Evolutionary conservation across 2,329 filamentous ascomycete genomes (phyloP), one percentile per base, ranked within the genome.

Genomic region (Neofusicoccum parvum): DNA sequence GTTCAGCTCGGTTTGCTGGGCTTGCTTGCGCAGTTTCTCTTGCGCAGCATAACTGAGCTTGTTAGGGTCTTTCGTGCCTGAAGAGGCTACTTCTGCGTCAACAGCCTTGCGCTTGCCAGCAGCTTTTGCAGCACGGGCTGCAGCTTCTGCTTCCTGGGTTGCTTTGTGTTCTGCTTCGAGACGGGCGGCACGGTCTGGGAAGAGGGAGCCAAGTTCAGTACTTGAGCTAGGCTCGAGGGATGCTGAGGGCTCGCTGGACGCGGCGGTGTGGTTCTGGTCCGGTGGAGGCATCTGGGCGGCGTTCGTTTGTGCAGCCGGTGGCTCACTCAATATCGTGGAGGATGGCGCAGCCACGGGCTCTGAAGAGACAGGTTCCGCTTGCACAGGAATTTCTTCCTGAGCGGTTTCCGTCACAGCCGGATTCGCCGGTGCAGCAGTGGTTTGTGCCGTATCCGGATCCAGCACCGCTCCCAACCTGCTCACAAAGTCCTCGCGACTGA

Each of bases 1-100:
- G 65, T 87, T 85, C 43, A 89, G 84, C 73, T 95, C 91, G 50
- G 89, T 85, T 51, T 86, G 83, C 2, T 88, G 86, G 67, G 92
- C 86, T 64, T 86, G 82, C 70, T 90, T 87, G 64, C 86, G 85
- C 73, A 85, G 84, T 49, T 85, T 88, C 65, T 90, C 80, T 60
- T 85, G 76, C 51, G 85, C 81, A 3, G 83, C 82, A 74, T 87
- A 81, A 72, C 81, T 81, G 72, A 76, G 46, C 74, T 10, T 72
- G 70, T 65, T 73, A 71, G 63, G 78, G 72, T 67, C 78, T 75
- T 78, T 80, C 32, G 81, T 76, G 0, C 72, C 59, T 2, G 73
- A 62, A 0, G 79, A 77, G 37, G 79, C 79, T 10, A 68, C 62
- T 20, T 75, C 74, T 1, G 74, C 72, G n/a, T 72, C 74, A 59